Evolutionary conservation across 2,329 filamentous ascomycete species (phyloP).

Genomic region (Coniosporium tulheliwenetii): DNA sequence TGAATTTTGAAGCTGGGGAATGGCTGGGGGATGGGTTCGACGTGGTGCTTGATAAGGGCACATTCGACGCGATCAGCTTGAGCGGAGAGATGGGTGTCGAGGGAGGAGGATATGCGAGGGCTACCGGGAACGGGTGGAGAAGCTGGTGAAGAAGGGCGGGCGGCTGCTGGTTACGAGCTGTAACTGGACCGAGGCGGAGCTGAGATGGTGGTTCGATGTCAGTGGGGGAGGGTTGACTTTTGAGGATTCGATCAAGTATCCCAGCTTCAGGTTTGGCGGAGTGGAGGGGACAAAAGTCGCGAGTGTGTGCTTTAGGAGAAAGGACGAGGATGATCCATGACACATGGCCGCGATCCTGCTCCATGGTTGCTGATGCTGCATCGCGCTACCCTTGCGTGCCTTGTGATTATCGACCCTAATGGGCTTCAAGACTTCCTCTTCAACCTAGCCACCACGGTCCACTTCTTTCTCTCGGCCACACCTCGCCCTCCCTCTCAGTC

Average conservation of each 20-base stretch:
- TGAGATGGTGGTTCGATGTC: slow-evolving; percentile 59
- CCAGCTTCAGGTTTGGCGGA: slow-evolving; percentile 77
- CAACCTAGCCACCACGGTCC: slow-evolving; percentile 44
- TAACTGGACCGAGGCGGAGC: slow-evolving; percentile 91
- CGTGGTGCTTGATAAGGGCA: slow-evolving; percentile 92
- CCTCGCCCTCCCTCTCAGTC: slow-evolving; percentile 39
- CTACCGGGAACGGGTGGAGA: slow-evolving; percentile 55
- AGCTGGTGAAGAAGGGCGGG: slow-evolving; percentile 54
- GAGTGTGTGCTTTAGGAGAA: slow-evolving; percentile 56
- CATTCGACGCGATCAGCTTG: slow-evolving; percentile 89
- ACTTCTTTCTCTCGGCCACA: slow-evolving; percentile 47
- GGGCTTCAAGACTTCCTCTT: not conserved
- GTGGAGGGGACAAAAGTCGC: slow-evolving; percentile 78
- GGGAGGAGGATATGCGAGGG: slow-evolving; percentile 52
- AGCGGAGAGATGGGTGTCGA: slow-evolving; percentile 35
- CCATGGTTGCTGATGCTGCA: too few relatives aligned
- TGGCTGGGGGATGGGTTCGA: slow-evolving; percentile 63
- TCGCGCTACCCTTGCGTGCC: too few relatives aligned
- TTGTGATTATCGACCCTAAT: too few relatives aligned
- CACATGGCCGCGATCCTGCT: too few relatives aligned
- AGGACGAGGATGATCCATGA: too few relatives aligned
- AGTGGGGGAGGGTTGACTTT: slow-evolving; percentile 36
- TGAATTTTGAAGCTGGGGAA: slow-evolving; percentile 23
- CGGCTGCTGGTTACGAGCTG: slow-evolving; percentile 83
- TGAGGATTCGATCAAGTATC: slow-evolving; percentile 61